Conservation (phyloP, 2,329 filamentous ascomycete genomes). For the Exutisphaerella laricina region DNA sequence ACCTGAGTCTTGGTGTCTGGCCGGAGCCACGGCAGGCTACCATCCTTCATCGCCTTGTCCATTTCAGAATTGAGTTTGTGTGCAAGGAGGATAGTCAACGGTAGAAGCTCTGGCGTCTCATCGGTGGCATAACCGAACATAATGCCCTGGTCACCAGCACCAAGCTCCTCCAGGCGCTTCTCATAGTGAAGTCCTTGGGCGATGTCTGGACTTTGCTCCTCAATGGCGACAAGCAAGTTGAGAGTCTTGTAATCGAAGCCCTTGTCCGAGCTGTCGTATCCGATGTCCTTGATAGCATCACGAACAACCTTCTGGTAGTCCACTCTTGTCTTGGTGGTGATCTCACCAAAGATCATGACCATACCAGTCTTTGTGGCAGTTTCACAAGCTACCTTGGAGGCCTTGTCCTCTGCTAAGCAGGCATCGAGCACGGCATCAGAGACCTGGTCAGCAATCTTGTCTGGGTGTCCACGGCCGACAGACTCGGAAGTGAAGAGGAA, state of each 20-base stretch:
- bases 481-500: conserved; percentile 48
- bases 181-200: conserved; percentile 99
- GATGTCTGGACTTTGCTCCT: conserved; percentile 98
- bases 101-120: conserved; percentile 95
- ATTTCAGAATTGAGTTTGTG: conserved; percentile 98
- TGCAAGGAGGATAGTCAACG: conserved; percentile 85
- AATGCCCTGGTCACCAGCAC: conserved; percentile 99
- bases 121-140: conserved; percentile 99
- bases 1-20: conserved; percentile 99
- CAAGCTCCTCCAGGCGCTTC: conserved; percentile 92
- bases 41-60: conserved; percentile 81
- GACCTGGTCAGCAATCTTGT: conserved; percentile 67
- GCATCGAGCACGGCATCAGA: conserved; percentile 98
- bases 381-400: conserved; percentile 98
- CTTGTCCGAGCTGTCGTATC: conserved; percentile 94
- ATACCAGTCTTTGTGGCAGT: conserved; percentile 99
- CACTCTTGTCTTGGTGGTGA: conserved; percentile 89
- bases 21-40: conserved; percentile 84
- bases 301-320: conserved; percentile 99
- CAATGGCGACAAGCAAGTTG: conserved; percentile 97
- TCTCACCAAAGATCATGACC: conserved; percentile 99
- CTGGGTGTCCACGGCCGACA: conserved; percentile 39
- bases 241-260: conserved; percentile 99
- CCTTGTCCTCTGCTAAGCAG: conserved; percentile 86
- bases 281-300: conserved; percentile 93